These are phyloP conservation scores for Haplographium delicatum DNA, from an alignment of 495 filamentous ascomycete genomes.

Conservation along the genomic window DNA sequence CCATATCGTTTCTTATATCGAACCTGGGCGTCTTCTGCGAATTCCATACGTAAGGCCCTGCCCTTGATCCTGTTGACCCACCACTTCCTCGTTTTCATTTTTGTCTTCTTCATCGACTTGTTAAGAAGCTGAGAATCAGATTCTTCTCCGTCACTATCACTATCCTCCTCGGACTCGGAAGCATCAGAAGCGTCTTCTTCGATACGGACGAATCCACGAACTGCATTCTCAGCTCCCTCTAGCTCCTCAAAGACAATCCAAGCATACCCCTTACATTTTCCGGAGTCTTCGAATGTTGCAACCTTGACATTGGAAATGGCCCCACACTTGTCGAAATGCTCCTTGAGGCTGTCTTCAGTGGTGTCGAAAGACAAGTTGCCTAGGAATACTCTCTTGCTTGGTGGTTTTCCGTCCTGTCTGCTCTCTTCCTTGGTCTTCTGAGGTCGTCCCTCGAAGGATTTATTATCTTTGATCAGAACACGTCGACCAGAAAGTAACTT, in stretches of 20 bases:
- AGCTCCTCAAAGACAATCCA: conserved; percentile 87
- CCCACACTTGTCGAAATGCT: conserved; percentile 80
- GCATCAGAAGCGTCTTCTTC: conserved; percentile 49
- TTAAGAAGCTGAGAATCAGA: conserved; percentile 16
- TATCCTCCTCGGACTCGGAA: conserved; percentile 49
- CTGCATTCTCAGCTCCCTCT: conserved; percentile 68
- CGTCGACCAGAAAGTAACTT: conserved; percentile 67
- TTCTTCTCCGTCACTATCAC: conserved; percentile 8
- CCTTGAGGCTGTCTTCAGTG: conserved; percentile 71
- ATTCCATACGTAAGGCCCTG: conserved; percentile 78
- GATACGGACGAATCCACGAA: conserved; percentile 70
- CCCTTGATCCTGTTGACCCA: conserved; percentile 79
- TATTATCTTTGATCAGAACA: conserved; percentile 87
- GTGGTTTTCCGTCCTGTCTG: conserved; percentile 47
- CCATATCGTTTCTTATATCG: conserved; percentile 92
- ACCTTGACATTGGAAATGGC: conserved; percentile 72
- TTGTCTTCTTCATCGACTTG: conserved; percentile 40
- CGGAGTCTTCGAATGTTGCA: conserved; percentile 92
- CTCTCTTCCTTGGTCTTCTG: conserved; percentile 34
- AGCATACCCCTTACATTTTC: conserved; percentile 96
- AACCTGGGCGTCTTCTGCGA: conserved; percentile 81
- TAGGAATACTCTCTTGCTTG: conserved; percentile 78
- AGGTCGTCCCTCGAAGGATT: conserved; percentile 74
- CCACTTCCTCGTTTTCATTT: conserved; percentile 61
- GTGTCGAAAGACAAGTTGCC: conserved; percentile 85